A percentile compares a stretch with the other conserved stretches of the same genome.
Evolutionary conservation across 139 green algal genomes (phyloP).

Genomic region (Monoraphidium neglectum): DNA sequence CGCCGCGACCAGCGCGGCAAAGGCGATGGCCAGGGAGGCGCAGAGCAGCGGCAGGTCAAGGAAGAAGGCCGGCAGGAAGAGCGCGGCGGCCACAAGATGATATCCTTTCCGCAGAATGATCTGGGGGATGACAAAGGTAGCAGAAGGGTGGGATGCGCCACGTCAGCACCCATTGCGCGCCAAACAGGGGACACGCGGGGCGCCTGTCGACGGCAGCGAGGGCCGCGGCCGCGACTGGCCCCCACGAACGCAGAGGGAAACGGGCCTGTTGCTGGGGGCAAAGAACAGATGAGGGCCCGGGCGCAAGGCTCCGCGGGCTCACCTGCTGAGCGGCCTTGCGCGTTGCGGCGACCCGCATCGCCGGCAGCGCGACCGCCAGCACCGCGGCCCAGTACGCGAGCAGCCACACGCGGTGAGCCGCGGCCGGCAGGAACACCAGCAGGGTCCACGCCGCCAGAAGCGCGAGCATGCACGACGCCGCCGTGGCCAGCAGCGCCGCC

Average conservation of each 20-base stretch:
- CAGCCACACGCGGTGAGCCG: slow-evolving; percentile 29
- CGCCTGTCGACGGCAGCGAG: no score
- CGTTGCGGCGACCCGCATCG: slow-evolving; percentile 40
- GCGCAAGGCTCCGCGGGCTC: no score
- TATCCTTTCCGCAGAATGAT: slow-evolving; percentile 75
- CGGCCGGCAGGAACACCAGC: slow-evolving; percentile 35
- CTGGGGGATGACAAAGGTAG: no score
- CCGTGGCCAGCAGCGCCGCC: background rate
- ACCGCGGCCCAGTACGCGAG: slow-evolving; percentile 60
- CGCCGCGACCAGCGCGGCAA: slow-evolving; percentile 44
- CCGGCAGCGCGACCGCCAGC: slow-evolving; percentile 50
- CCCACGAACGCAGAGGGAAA: no score
- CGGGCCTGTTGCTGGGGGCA: no score
- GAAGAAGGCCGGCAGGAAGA: slow-evolving; percentile 77
- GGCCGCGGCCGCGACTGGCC: no score
- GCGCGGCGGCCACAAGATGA: slow-evolving; percentile 69
- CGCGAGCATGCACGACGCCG: background rate
- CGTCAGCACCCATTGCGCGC: no score
- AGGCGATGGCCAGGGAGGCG: slow-evolving; percentile 54
- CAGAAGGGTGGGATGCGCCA: no score
- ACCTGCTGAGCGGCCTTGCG: slow-evolving; percentile 13
- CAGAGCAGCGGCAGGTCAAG: slow-evolving; percentile 67
- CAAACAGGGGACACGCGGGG: no score
- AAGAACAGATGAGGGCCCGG: no score
- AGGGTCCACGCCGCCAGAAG: slow-evolving; percentile 49